phyloP scores from a whole-genome alignment of 2,329 filamentous ascomycete species.

The Cladorrhinum sp. region DNA sequence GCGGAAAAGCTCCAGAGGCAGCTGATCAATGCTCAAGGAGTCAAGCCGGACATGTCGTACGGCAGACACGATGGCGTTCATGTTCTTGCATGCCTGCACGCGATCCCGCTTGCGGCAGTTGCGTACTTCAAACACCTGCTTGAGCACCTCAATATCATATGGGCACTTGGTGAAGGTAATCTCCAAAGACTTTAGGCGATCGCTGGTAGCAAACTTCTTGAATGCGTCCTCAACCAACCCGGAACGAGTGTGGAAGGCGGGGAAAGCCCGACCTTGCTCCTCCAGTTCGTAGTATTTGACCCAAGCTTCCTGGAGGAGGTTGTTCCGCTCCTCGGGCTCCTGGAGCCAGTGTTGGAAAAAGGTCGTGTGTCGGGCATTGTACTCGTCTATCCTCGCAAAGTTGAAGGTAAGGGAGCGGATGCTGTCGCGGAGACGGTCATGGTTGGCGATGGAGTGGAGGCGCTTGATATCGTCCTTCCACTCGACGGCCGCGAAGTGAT shows the following conservation, averaged over 20 bases:
- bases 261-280: conserved; percentile 33
- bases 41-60: conserved; percentile 36
- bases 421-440: conserved; percentile 40
- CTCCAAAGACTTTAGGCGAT: conserved; percentile 38
- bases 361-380: conserved; percentile 37
- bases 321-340: conserved; percentile 37
- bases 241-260: conserved; percentile 36
- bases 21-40: conserved; percentile 41
- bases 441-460: conserved; percentile 42
- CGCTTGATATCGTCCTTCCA: conserved; percentile 46
- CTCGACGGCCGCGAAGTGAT: conserved; percentile 41
- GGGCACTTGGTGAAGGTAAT: conserved; percentile 42
- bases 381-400: conserved; percentile 42
- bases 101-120: conserved; percentile 40
- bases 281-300: conserved; percentile 37
- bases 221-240: conserved; percentile 39
- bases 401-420: conserved; percentile 46
- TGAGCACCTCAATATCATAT: conserved; percentile 37
- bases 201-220: conserved; percentile 32
- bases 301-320: conserved; percentile 37
- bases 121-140: conserved; percentile 38
- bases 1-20: conserved; percentile 43
- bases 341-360: conserved; percentile 38
- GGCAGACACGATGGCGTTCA: conserved; percentile 40
- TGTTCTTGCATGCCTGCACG: conserved; percentile 37